Evolutionary conservation across 495 filamentous ascomycete species (phyloP), one percentile per base, ranked within the genome.

Genomic region (Penicillium canariense): DNA sequence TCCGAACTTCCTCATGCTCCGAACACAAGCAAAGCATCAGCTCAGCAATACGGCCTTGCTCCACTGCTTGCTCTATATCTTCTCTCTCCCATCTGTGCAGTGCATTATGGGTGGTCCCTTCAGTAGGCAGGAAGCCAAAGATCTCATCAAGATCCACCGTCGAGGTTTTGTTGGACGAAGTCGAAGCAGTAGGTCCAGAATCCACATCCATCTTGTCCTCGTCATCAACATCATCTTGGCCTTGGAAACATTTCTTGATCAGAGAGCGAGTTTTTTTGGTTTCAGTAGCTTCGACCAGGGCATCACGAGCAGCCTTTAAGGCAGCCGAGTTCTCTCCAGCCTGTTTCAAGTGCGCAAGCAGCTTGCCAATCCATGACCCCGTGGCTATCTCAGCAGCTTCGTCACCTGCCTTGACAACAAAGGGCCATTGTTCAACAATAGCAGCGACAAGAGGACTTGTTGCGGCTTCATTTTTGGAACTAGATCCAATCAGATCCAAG

Each of bases 391-490:
- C 61, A 10, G 60, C 69, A 2, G 56, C 27, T 34, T 63, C 59
- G 45, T 79, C 72, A 1, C 71, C 68, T 0, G 71, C 70, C 52
- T 84, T 82, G 15, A 80, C 59, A 8, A 84, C 73, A 60, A 87
- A 95, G 1, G 84, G 84, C 77, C 89, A 84, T 70, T 96, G 91
- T 49, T 96, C 91, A 25, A 81, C 65, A 18, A 95, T 76, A 5
- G 81, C 80, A 46, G 88, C 71, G 14, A 82, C 69, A 2, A 96
- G 56, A 78, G 79, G 59, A 61, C 85, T 83, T 5, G 63, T 57
- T 9, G 73, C 65, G 14, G 68, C 60, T 3, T 69, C 53, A 31
- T 74, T 71, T 30, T 78, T 65, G 12, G 76, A 68, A 47, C 71
- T 61, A 50, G 61, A 60, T 1, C 48, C 51, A 30, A 77, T 56